These are phyloP conservation scores for Fusarium equiseti DNA, from an alignment of 2,329 filamentous ascomycete species.

Conservation along the genomic window DNA sequence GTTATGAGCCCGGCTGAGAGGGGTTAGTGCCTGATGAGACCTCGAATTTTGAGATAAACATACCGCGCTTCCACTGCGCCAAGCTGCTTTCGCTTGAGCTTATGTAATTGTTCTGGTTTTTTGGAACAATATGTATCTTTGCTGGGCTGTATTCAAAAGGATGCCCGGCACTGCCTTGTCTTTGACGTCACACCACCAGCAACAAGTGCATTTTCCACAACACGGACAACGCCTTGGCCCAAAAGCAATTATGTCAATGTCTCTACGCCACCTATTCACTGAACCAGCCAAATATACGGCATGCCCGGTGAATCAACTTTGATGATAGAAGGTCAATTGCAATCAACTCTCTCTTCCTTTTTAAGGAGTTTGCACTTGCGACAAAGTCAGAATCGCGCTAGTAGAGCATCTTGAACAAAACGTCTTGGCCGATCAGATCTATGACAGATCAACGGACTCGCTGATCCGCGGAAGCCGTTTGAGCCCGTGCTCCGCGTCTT, in stretches of 20 bases:
- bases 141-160: fast-evolving
- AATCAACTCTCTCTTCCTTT: not conserved
- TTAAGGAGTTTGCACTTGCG: not conserved
- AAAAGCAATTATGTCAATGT: not conserved
- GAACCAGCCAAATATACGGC: not conserved
- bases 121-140: fast-evolving
- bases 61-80: constrained; percentile 44
- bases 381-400: not conserved
- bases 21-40: constrained; percentile 4
- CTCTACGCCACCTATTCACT: not conserved
- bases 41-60: not conserved
- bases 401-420: not conserved
- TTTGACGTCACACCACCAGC: not conserved
- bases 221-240: not conserved
- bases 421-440: not conserved
- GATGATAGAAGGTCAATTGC: not conserved
- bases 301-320: not conserved
- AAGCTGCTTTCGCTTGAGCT: constrained; percentile 39
- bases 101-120: fast-evolving
- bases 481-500: not conserved
- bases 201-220: not conserved
- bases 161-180: not conserved
- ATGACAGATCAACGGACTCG: not conserved
- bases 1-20: constrained; percentile 41
- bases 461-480: not conserved